phyloP scores from a whole-genome alignment of 2,329 filamentous ascomycete species.

The Penicillium sp. region DNA sequence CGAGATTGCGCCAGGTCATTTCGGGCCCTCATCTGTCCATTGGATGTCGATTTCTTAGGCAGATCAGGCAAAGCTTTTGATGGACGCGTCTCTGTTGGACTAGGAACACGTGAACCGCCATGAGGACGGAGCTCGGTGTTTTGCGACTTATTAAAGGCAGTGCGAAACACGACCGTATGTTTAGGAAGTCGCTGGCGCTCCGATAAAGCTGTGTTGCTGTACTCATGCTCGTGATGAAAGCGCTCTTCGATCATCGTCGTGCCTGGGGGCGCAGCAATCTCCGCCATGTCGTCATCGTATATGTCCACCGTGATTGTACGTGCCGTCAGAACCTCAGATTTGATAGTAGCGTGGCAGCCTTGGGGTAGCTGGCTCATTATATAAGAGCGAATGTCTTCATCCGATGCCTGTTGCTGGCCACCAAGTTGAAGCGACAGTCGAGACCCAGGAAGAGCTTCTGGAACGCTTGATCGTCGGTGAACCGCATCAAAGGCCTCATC shows the following conservation, averaged over 20 bases:
- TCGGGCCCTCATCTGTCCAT: neutral
- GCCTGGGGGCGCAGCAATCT: slow-evolving; percentile 49
- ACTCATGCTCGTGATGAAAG: slow-evolving; percentile 52
- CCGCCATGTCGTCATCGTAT: slow-evolving; percentile 44
- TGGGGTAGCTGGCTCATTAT: slow-evolving; percentile 49
- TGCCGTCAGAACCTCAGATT: slow-evolving; percentile 46
- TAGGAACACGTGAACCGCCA: neutral
- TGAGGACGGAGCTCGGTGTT: slow-evolving; percentile 39
- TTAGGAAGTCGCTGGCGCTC: slow-evolving; percentile 40
- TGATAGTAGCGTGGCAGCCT: slow-evolving; percentile 47
- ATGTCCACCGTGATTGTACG: slow-evolving; percentile 52
- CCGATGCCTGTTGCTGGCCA: slow-evolving; percentile 42
- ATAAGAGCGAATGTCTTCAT: slow-evolving; percentile 51
- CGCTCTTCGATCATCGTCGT: slow-evolving; percentile 50
- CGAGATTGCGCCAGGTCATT: slow-evolving; percentile 2
- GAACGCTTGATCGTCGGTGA: slow-evolving; percentile 34
- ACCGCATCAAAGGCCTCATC: slow-evolving; percentile 44
- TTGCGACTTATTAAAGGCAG: slow-evolving; percentile 45
- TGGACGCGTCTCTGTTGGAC: slow-evolving; percentile 4
- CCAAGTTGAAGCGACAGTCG: slow-evolving; percentile 38
- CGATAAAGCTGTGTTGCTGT: slow-evolving; percentile 44
- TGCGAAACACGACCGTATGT: slow-evolving; percentile 50
- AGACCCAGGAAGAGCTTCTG: slow-evolving; percentile 28
- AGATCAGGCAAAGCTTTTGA: neutral
- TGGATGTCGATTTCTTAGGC: neutral